Evolutionary conservation across 2,329 filamentous ascomycete genomes (phyloP), one percentile per base, ranked within the genome.

Genomic region (Phyllosticta citriasiana): DNA sequence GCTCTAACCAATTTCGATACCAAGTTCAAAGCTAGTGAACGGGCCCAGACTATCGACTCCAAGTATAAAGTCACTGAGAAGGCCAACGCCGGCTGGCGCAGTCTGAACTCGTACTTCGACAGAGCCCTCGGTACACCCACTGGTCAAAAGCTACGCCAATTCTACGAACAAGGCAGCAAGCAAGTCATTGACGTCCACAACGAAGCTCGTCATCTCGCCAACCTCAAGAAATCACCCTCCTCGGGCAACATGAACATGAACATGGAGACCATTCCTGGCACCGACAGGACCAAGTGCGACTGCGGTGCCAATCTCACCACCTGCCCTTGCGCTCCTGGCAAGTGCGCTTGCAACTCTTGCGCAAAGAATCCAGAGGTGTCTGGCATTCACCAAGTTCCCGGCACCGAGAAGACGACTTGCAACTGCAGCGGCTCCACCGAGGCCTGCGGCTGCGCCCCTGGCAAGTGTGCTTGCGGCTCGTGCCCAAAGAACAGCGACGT

Each of bases 171-270:
- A 67, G 84, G 89, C 65, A 86, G 88, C 73, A 91, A 91, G 78
- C 92, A 97, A 77, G 91, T 97, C 33, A 82, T 91, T 69, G 94
- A 99, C 72, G 94, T 99, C 55, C 94, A 99, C 77, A 83, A 82
- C 64, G 94, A 99, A 81, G 94, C 94, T 33, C 83, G 88, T 65
- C 86, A 94, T 67, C 81, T 99, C 60, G 93, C 93, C 57, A 86
- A 96, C 66, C 76, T 99, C 67, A 97, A 97, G 87, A 86, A 70
- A 63, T 73, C 74, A 67, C 47, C 40, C 14, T 22, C 51, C 19
- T 14, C 52, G 10, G 22, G 52, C 52, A 61, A 47, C 40, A 47
- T 47, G 40, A n/a, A 47, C 40, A 47, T 47, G 40, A 47, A 70
- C 59, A 67, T 74, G 66, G 71, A 79, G 69, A 66, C 72, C 22